Conservation (phyloP, 805 yeast species). For the Metschnikowia dekortorum region DNA sequence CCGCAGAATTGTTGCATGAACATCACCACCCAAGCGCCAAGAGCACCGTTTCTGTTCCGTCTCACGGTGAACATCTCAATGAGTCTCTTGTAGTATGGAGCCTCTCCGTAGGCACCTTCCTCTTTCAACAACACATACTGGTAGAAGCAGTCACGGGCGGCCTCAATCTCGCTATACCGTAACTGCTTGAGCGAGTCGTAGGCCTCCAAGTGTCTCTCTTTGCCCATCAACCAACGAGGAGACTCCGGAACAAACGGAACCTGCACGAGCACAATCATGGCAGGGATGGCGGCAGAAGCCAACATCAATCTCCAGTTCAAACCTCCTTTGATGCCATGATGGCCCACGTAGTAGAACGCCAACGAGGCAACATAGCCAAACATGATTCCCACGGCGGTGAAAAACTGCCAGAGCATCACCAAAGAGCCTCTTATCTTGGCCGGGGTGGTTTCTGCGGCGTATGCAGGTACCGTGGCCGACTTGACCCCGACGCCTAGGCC, state of each 20-base stretch:
- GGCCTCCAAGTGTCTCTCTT: conserved; percentile 47
- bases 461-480: conserved; percentile 65
- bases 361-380: conserved; percentile 58
- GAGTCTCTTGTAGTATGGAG: conserved; percentile 44
- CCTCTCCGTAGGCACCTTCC: conserved; percentile 48
- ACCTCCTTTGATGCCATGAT: conserved; percentile 41
- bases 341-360: conserved; percentile 54
- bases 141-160: conserved; percentile 64
- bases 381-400: conserved; percentile 72
- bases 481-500: conserved; percentile 67
- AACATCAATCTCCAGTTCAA: conserved; percentile 60
- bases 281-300: conserved; percentile 60
- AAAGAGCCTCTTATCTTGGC: conserved; percentile 57
- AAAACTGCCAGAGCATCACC: conserved; percentile 70
- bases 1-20: conserved; percentile 93
- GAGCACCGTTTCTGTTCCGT: conserved; percentile 78
- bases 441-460: conserved; percentile 32
- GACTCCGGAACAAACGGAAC: conserved; percentile 63
- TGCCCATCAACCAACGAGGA: conserved; percentile 64
- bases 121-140: conserved; percentile 55
- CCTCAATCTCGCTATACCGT: conserved; percentile 46
- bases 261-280: conserved; percentile 45
- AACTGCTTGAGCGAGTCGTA: conserved; percentile 44
- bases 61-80: conserved; percentile 63
- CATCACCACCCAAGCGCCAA: conserved; percentile 79